Evolutionary conservation across 208 protist genomes (phyloP).

Genomic region (Naegleria lovaniensis): DNA sequence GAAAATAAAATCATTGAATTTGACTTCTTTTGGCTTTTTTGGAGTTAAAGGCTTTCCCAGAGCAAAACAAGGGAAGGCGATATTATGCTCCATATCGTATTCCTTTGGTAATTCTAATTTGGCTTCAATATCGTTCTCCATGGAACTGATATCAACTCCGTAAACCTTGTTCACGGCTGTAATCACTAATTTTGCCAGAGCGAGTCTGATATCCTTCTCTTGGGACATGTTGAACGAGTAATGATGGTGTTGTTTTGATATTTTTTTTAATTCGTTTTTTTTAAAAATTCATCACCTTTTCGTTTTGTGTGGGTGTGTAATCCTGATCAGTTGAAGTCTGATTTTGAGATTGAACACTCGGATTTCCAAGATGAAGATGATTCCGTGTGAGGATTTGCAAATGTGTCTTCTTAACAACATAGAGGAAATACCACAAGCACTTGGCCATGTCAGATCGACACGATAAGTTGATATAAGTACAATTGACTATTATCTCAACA

Average conservation of each 20-base stretch:
- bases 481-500: no score
- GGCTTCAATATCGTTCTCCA: not conserved
- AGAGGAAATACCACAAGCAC: slow-evolving; percentile 40
- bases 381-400: no score
- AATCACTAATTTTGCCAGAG: not conserved
- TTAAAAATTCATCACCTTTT: not conserved
- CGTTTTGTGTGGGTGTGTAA: no score
- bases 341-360: no score
- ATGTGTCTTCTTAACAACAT: slow-evolving; percentile 30
- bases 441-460: slow-evolving; percentile 68
- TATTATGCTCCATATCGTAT: not conserved
- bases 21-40: slow-evolving; percentile 10
- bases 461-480: no score
- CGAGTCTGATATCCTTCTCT: not conserved
- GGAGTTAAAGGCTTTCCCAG: not conserved
- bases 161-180: not conserved
- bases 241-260: no score
- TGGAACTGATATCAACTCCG: not conserved
- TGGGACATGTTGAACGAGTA: not conserved
- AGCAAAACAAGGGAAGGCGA: slow-evolving; percentile 2
- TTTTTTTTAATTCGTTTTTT: not conserved
- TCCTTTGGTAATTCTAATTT: slow-evolving; percentile 23
- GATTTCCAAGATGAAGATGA: not conserved
- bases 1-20: not conserved
- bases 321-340: no score